These are phyloP conservation scores for Xylaria sp. DNA, from an alignment of 2,329 filamentous ascomycete species.

Conservation along the genomic window DNA sequence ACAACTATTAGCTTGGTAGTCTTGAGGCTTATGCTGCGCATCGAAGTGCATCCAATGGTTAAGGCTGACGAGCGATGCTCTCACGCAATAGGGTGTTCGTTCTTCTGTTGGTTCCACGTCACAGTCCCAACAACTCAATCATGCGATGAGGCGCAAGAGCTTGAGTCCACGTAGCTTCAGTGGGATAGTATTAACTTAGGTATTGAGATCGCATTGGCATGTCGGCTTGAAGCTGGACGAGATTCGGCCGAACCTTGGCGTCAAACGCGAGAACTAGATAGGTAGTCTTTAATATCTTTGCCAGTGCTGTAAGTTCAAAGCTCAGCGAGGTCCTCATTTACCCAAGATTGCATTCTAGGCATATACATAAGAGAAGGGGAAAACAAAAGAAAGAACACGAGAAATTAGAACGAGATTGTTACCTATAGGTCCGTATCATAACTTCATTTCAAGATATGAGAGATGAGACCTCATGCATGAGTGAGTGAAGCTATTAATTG, in stretches of 20 bases:
- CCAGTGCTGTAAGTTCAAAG: neutral
- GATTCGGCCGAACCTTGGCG: neutral
- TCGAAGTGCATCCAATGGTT: neutral
- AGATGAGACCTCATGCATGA: too few relatives aligned
- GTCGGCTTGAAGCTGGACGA: neutral
- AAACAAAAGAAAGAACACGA: too few relatives aligned
- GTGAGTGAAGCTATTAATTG: neutral
- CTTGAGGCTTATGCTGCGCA: neutral
- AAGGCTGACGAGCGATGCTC: slow-evolving; percentile 10
- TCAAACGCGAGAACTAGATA: neutral
- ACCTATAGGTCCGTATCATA: neutral
- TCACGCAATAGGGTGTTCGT: neutral
- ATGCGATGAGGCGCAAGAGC: neutral
- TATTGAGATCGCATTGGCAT: too few relatives aligned
- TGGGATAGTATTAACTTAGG: neutral
- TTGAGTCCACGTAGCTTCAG: slow-evolving; percentile 2
- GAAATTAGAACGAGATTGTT: too few relatives aligned
- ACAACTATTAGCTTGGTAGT: neutral
- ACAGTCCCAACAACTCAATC: slow-evolving; percentile 5
- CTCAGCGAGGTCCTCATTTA: neutral
- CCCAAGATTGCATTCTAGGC: neutral
- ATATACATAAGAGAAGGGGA: too few relatives aligned
- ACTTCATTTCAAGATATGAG: too few relatives aligned
- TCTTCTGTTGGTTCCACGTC: slow-evolving; percentile 18
- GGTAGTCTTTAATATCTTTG: neutral